phyloP scores from a whole-genome alignment of 345 rosid species.

The Mallotus nudiflorus region DNA sequence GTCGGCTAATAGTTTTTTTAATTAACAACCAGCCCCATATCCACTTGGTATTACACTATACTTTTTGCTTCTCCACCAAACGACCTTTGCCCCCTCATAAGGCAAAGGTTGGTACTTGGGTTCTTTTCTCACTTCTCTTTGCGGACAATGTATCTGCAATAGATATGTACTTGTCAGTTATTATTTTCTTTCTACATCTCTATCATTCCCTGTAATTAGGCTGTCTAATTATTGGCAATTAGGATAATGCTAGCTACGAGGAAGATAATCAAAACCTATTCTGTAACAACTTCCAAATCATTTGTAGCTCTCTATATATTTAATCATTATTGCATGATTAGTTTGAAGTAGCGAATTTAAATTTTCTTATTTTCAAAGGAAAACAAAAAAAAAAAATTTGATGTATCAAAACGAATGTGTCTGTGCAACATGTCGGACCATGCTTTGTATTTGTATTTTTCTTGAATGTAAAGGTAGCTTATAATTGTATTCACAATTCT shows the following conservation, averaged over 20 bases:
- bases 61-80: slow-evolving; percentile 7
- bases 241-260: background rate
- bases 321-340: too few species aligned
- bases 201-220: background rate
- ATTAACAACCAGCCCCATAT: slow-evolving; percentile 12
- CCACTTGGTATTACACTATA: background rate
- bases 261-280: too few species aligned
- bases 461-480: background rate
- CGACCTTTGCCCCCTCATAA: background rate
- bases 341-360: too few species aligned
- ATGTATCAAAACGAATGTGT: too few species aligned
- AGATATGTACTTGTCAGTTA: background rate
- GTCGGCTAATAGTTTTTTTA: slow-evolving; percentile 13
- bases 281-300: background rate
- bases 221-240: background rate
- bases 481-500: background rate
- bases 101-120: background rate
- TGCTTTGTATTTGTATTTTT: background rate
- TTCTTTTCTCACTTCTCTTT: background rate
- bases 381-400: too few species aligned
- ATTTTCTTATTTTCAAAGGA: too few species aligned
- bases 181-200: background rate
- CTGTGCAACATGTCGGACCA: background rate
- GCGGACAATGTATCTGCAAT: background rate
- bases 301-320: background rate